phyloP scores from a whole-genome alignment of 345 rosid genomes.

The Pugionium cornutum region DNA sequence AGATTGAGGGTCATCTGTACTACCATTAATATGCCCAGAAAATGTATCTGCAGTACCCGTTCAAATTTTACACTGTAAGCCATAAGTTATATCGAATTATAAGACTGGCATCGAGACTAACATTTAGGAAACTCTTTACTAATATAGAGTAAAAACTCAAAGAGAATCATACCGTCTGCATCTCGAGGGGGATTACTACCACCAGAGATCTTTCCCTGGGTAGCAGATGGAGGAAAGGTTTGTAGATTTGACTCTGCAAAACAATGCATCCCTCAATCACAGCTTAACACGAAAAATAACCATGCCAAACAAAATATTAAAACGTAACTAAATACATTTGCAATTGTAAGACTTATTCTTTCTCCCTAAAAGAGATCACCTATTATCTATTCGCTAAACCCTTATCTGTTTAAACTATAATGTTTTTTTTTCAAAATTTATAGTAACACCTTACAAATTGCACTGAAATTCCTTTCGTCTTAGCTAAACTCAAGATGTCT shows the following conservation, averaged over 20 bases:
- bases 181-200: constrained; percentile 73
- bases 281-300: background rate
- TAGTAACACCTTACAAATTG: background rate
- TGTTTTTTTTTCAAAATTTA: background rate
- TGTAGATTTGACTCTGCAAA: constrained; percentile 70
- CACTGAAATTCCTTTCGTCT: background rate
- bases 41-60: constrained; percentile 63
- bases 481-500: constrained; percentile 10
- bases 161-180: constrained; percentile 63
- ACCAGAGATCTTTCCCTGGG: constrained; percentile 72
- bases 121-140: background rate
- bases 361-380: background rate
- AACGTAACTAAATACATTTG: background rate
- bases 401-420: background rate
- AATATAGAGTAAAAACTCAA: too few relatives aligned
- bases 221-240: constrained; percentile 71
- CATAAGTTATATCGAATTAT: background rate
- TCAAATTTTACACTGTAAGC: constrained; percentile 18
- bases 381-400: background rate
- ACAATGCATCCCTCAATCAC: constrained; percentile 24
- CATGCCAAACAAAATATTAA: background rate
- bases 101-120: background rate
- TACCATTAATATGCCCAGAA: constrained; percentile 51
- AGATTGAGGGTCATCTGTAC: constrained; percentile 60
- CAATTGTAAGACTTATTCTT: background rate